A percentile compares a stretch with the other conserved stretches of the same genome.
These are phyloP conservation scores for Rhynchosporium agropyri DNA, from an alignment of 2,329 filamentous ascomycete species.

Conservation along the genomic window DNA sequence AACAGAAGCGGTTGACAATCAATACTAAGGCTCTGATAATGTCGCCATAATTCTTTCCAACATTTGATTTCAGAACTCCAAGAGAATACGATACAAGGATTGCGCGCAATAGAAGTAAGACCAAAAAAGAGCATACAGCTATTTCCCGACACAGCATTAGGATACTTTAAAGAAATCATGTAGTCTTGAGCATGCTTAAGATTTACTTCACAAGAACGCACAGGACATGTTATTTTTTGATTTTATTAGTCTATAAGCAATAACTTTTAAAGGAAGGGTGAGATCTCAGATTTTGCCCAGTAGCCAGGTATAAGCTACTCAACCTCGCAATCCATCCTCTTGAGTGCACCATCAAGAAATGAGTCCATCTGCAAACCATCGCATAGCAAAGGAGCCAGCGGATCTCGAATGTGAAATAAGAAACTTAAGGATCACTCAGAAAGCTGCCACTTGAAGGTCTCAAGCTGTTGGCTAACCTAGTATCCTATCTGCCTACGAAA, in stretches of 20 bases:
- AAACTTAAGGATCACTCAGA: neutral
- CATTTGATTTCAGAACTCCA: no score
- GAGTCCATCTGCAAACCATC: slow-evolving; percentile 1
- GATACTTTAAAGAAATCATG: no score
- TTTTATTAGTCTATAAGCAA: slow-evolving; percentile 4
- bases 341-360: slow-evolving; percentile 2
- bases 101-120: no score
- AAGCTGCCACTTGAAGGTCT: neutral
- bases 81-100: no score
- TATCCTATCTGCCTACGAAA: neutral
- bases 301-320: slow-evolving; percentile 6
- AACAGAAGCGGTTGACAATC: no score
- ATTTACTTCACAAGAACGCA: neutral
- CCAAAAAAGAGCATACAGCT: no score
- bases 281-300: slow-evolving; percentile 7
- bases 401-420: slow-evolving; percentile 1
- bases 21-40: no score
- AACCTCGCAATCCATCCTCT: slow-evolving; percentile 10
- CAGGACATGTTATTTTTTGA: neutral
- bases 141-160: no score
- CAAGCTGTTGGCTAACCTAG: neutral
- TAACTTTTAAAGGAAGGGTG: slow-evolving; percentile 7
- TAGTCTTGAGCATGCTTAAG: no score
- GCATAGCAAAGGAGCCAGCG: neutral
- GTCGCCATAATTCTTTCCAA: no score